Conservation (phyloP, 345 rosid genomes). For the Eucalyptus rudis region DNA sequence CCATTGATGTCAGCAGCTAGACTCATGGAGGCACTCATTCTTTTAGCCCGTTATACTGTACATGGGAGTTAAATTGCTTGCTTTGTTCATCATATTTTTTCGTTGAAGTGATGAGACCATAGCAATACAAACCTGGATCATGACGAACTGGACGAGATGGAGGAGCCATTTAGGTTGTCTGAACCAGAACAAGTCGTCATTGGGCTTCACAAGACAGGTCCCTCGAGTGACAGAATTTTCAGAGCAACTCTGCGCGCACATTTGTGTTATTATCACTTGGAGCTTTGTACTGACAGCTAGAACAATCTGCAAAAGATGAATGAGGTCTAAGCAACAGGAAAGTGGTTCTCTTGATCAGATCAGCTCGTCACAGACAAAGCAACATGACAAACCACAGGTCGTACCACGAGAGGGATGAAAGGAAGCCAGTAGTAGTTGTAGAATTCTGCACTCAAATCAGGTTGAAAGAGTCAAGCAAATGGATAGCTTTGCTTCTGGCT, state of each 20-base stretch:
- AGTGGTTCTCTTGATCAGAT: neutral
- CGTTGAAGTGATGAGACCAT: neutral
- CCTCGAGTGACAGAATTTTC: neutral
- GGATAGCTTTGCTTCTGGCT: neutral
- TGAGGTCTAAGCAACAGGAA: neutral
- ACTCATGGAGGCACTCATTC: neutral
- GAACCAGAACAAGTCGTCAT: constrained; percentile 8
- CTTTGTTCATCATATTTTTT: neutral
- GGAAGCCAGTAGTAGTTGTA: constrained; percentile 11
- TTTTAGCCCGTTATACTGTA: neutral
- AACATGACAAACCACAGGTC: neutral
- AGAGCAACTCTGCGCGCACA: constrained; percentile 3
- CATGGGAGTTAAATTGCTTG: neutral
- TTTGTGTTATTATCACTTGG: constrained; percentile 3
- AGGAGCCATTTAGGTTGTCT: constrained; percentile 8
- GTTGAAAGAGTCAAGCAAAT: neutral
- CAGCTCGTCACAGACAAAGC: neutral
- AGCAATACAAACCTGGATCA: constrained; percentile 2
- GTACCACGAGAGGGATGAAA: constrained; percentile 8
- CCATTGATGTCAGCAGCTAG: neutral
- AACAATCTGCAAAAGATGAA: neutral
- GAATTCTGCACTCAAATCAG: constrained; percentile 2
- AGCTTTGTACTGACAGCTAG: constrained; percentile 4
- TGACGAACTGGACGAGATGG: constrained; percentile 5
- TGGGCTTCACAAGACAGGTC: neutral